Conservation (phyloP, 306 rosid genomes). For the Rosa lucieae region DNA sequence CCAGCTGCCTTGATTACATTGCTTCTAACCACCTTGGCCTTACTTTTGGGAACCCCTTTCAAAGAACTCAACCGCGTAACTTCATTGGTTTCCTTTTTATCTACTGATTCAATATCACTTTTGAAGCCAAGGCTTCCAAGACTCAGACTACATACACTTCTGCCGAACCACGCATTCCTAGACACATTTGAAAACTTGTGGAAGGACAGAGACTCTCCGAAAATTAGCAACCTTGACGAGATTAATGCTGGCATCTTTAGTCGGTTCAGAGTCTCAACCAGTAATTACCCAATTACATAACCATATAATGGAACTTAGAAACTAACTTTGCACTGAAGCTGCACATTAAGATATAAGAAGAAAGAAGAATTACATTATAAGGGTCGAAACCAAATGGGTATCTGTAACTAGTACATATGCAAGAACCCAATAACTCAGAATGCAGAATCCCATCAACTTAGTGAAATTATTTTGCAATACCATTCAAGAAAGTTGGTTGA, state of each 20-base stretch:
- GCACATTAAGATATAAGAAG: background rate
- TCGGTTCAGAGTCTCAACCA: background rate
- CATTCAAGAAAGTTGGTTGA: background rate
- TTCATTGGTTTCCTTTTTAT: slow-evolving; percentile 32
- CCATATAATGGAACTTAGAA: background rate
- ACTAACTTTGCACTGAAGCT: slow-evolving; percentile 7
- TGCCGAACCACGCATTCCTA: slow-evolving; percentile 53
- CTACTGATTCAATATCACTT: slow-evolving; percentile 37
- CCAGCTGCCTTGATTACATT: slow-evolving; percentile 37
- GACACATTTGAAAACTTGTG: slow-evolving; percentile 46
- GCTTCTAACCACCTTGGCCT: slow-evolving; percentile 39
- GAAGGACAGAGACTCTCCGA: slow-evolving; percentile 62
- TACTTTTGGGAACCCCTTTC: slow-evolving; percentile 40
- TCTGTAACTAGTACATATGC: no score
- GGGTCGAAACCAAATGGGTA: background rate
- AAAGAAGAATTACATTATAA: background rate
- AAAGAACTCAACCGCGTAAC: slow-evolving; percentile 36
- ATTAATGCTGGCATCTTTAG: slow-evolving; percentile 58
- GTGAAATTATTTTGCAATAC: background rate
- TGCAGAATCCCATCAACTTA: background rate
- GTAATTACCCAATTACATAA: background rate
- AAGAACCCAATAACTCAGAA: background rate
- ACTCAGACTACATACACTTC: slow-evolving; percentile 42
- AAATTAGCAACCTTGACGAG: slow-evolving; percentile 54
- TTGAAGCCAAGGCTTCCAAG: slow-evolving; percentile 51